Evolutionary conservation across 176 grass and related monocot genomes (phyloP).

Genomic region (Areca catechu): DNA sequence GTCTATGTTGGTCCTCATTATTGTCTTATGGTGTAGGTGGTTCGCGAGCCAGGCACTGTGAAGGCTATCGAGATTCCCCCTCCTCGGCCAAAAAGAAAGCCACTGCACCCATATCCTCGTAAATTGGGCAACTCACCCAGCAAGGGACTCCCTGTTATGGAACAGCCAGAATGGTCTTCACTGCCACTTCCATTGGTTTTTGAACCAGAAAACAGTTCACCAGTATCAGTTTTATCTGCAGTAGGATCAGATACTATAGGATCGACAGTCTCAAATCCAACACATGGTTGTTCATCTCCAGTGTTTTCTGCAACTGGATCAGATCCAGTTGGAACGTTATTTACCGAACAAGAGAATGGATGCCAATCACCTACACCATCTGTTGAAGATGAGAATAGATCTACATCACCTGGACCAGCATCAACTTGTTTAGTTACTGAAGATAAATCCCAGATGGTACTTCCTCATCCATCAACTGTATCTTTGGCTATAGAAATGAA

Average conservation of each 20-base stretch:
- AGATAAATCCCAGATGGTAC: constrained; percentile 32
- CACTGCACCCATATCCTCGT: constrained; percentile 85
- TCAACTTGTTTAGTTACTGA: constrained; percentile 3
- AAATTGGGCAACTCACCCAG: constrained; percentile 33
- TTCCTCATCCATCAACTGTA: neutral
- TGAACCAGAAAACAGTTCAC: constrained; percentile 61
- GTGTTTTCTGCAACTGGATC: constrained; percentile 27
- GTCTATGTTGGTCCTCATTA: constrained; percentile 1
- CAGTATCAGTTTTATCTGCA: constrained; percentile 51
- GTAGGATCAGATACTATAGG: constrained; percentile 54
- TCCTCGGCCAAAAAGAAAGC: constrained; percentile 86
- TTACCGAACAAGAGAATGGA: constrained; percentile 11
- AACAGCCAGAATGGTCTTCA: constrained; percentile 19
- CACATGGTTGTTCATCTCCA: constrained; percentile 24
- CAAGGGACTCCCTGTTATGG: neutral
- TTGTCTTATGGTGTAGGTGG: constrained; percentile 32
- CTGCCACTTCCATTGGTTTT: constrained; percentile 29
- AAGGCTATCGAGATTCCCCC: constrained; percentile 70
- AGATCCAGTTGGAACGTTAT: constrained; percentile 3
- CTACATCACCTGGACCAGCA: neutral
- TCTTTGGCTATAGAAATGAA: neutral
- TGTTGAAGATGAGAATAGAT: neutral
- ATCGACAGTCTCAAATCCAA: constrained; percentile 34
- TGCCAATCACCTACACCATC: constrained; percentile 10
- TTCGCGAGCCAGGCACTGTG: constrained; percentile 25